A percentile compares a stretch with the other conserved stretches of the same genome.
Evolutionary conservation across 768 basidiomycete genomes (phyloP).

Genomic region (Naganishia friedmannii): DNA sequence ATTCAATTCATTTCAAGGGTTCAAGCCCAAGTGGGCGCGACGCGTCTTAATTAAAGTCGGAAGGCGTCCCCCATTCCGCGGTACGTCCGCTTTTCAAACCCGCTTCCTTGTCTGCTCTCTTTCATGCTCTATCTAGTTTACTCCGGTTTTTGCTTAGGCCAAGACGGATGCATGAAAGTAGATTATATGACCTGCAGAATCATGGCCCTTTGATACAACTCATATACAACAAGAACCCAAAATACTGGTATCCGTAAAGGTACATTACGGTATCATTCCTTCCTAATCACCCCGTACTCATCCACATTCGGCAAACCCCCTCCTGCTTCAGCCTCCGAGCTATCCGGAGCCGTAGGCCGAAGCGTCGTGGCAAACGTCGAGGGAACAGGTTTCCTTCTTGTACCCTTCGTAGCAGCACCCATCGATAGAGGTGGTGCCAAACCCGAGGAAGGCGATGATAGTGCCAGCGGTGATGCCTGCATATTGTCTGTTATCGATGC

Average conservation of each 20-base stretch:
- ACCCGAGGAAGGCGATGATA: neutral
- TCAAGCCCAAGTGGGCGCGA: neutral
- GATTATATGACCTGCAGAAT: neutral
- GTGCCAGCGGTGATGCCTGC: neutral
- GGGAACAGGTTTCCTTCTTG: constrained; percentile 25
- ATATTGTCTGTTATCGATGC: constrained; percentile 1
- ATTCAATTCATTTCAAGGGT: neutral
- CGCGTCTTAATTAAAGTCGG: constrained; percentile 5
- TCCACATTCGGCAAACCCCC: neutral
- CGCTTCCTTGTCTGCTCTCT: neutral
- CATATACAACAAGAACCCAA: neutral
- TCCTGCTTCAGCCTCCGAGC: neutral
- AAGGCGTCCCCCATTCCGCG: too few species aligned
- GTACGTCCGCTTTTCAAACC: too few species aligned
- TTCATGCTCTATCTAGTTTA: neutral
- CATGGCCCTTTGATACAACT: neutral
- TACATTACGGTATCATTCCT: neutral
- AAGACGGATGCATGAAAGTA: too few species aligned
- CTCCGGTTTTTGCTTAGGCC: too few species aligned
- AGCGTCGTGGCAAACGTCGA: constrained; percentile 9
- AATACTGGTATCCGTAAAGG: neutral
- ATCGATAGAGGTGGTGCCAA: constrained; percentile 15
- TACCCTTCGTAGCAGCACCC: constrained; percentile 27
- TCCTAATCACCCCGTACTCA: neutral
- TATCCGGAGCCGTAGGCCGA: neutral